Percentiles rank a stretch among this genome's conserved stretches.
Conservation (phyloP, 805 yeast genomes). For the Barnettozyma wickerhamii region DNA sequence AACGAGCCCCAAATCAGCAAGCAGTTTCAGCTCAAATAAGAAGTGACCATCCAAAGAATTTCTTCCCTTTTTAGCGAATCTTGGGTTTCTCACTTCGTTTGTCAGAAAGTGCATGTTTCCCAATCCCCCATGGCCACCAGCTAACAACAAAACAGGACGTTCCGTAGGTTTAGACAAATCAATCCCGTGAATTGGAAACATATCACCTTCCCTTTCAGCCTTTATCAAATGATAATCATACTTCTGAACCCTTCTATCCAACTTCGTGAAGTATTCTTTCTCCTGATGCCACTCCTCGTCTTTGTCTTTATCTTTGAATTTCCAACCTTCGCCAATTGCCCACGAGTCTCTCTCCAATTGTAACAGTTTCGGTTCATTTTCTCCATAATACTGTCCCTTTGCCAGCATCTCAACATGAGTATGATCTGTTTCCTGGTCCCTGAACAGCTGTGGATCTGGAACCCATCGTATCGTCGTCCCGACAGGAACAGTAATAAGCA, state of each 20-base stretch:
- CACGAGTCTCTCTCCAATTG: slow-evolving; percentile 65
- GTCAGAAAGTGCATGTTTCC: slow-evolving; percentile 96
- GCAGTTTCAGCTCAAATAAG: slow-evolving; percentile 75
- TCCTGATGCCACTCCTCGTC: slow-evolving; percentile 65
- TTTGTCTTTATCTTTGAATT: slow-evolving; percentile 61
- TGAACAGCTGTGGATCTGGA: slow-evolving; percentile 57
- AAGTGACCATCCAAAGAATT: slow-evolving; percentile 61
- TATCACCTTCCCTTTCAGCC: slow-evolving; percentile 59
- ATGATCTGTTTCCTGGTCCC: slow-evolving; percentile 17
- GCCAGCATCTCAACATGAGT: slow-evolving; percentile 33
- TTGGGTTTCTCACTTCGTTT: slow-evolving; percentile 77
- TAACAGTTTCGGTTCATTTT: slow-evolving; percentile 36
- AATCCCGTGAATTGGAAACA: slow-evolving; percentile 76
- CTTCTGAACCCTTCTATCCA: slow-evolving; percentile 58
- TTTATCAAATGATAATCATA: slow-evolving; percentile 57
- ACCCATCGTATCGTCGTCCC: slow-evolving; percentile 89
- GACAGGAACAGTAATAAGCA: slow-evolving; percentile 81
- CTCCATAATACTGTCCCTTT: slow-evolving; percentile 22
- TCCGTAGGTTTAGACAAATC: slow-evolving; percentile 62
- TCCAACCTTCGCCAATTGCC: slow-evolving; percentile 81
- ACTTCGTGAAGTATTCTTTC: slow-evolving; percentile 59
- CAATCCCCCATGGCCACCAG: slow-evolving; percentile 92
- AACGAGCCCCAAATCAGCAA: slow-evolving; percentile 92
- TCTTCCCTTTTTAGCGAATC: slow-evolving; percentile 82
- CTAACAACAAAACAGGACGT: slow-evolving; percentile 63